A percentile compares a stretch with the other conserved stretches of the same genome.
Conservation (phyloP, 805 yeast species). For the Soucietia sequanensis region DNA sequence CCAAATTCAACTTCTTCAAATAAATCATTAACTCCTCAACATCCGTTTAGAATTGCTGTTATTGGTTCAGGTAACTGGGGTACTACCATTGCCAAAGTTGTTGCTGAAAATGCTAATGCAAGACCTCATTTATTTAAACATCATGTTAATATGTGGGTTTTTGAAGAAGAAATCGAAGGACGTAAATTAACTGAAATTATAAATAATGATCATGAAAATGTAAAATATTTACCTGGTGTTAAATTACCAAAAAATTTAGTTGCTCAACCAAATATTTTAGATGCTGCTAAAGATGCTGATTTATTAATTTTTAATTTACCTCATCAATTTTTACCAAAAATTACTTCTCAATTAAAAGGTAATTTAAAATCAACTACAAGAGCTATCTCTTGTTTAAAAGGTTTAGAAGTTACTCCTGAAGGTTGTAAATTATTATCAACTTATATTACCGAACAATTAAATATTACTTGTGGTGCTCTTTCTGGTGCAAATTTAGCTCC, state of each 20-base stretch:
- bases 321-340: slow-evolving; percentile 43
- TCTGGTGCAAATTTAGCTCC: slow-evolving; percentile 51
- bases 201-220: slow-evolving; percentile 43
- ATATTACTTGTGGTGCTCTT: slow-evolving; percentile 43
- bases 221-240: slow-evolving; percentile 43
- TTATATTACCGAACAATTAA: slow-evolving; percentile 42
- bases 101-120: slow-evolving; percentile 42
- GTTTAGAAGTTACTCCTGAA: slow-evolving; percentile 42
- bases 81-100: slow-evolving; percentile 45
- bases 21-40: slow-evolving; percentile 6
- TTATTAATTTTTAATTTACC: slow-evolving; percentile 45
- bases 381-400: slow-evolving; percentile 47
- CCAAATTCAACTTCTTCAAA: slow-evolving; percentile 11
- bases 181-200: slow-evolving; percentile 43
- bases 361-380: slow-evolving; percentile 35
- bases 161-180: slow-evolving; percentile 41
- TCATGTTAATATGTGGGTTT: slow-evolving; percentile 47
- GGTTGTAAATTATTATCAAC: slow-evolving; percentile 46
- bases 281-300: slow-evolving; percentile 40
- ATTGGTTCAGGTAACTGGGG: slow-evolving; percentile 51
- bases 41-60: slow-evolving; percentile 38
- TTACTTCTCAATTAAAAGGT: slow-evolving; percentile 40
- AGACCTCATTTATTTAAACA: slow-evolving; percentile 38
- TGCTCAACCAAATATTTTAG: slow-evolving; percentile 40
- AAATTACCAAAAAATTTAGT: slow-evolving; percentile 40